Conservation (phyloP, 1,284 basidiomycete genomes). For the Meira miltonrushii region DNA sequence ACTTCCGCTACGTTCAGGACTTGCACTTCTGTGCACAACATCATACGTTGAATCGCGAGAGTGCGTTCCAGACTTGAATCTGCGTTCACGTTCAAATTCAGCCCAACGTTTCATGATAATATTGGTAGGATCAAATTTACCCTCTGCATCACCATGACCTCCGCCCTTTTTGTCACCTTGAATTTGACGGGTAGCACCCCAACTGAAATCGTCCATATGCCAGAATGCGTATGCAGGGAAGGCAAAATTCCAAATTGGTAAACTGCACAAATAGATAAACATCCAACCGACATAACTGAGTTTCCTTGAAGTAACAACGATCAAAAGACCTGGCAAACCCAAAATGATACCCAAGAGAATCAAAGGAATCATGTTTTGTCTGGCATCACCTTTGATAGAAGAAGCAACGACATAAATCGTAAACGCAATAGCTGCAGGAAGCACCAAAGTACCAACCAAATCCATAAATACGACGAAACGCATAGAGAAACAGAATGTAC, state of each 20-base stretch:
- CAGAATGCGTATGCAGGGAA: constrained; percentile 52
- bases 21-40: constrained; percentile 32
- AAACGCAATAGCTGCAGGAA: constrained; percentile 56
- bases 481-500: constrained; percentile 57
- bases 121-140: constrained; percentile 88
- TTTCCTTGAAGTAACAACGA: constrained; percentile 54
- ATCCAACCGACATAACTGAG: constrained; percentile 56
- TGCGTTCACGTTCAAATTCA: constrained; percentile 91
- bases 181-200: constrained; percentile 54
- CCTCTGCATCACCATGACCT: constrained; percentile 56
- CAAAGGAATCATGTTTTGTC: constrained; percentile 32
- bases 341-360: constrained; percentile 54
- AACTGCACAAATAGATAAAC: constrained; percentile 55
- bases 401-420: constrained; percentile 52
- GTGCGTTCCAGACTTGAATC: constrained; percentile 80
- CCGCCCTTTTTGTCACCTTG: constrained; percentile 50
- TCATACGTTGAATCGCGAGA: constrained; percentile 75
- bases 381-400: constrained; percentile 38
- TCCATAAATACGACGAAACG: constrained; percentile 56
- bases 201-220: constrained; percentile 55
- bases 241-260: constrained; percentile 56
- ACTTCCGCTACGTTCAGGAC: constrained; percentile 41
- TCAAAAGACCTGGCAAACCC: constrained; percentile 55
- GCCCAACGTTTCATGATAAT: constrained; percentile 99
- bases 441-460: constrained; percentile 55